A percentile compares a stretch with the other conserved stretches of the same genome.
phyloP scores from a whole-genome alignment of 257 asterid genomes.

The Verbena officinalis region DNA sequence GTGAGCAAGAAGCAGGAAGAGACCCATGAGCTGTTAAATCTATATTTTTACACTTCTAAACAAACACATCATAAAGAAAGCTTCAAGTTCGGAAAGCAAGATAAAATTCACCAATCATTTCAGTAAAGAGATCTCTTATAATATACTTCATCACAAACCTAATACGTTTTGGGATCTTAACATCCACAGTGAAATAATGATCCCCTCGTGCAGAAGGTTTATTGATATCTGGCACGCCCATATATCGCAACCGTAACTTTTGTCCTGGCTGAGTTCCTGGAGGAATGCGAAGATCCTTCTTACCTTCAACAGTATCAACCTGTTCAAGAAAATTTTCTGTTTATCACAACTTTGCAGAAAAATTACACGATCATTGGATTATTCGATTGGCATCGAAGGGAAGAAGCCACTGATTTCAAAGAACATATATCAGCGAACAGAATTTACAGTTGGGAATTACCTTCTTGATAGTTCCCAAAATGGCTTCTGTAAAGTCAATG shows the following conservation, averaged over 20 bases:
- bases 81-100: conserved; percentile 9
- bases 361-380: conserved; percentile 17
- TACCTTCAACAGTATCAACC: conserved; percentile 91
- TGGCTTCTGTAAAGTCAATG: conserved; percentile 86
- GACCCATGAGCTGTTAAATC: not conserved
- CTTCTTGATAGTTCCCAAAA: conserved; percentile 80
- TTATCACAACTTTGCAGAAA: conserved; percentile 8
- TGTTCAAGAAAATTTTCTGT: conserved; percentile 33
- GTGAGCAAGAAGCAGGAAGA: conserved; percentile 13
- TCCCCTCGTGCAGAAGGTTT: conserved; percentile 80
- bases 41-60: conserved; percentile 13
- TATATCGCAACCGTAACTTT: conserved; percentile 54
- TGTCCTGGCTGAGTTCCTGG: conserved; percentile 95
- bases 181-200: conserved; percentile 80
- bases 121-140: conserved; percentile 9
- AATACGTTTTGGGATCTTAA: conserved; percentile 73
- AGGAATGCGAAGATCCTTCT: conserved; percentile 79
- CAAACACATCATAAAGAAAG: conserved; percentile 1
- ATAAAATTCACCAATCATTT: conserved; percentile 7
- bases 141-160: conserved; percentile 50
- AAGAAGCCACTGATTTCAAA: conserved; percentile 9
- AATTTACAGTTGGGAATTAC: conserved; percentile 45
- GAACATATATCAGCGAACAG: too few relatives aligned
- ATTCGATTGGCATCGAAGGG: conserved; percentile 19
- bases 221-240: conserved; percentile 92